Conservation (phyloP, 345 rosid genomes). For the Chamaenerion angustifolium region DNA sequence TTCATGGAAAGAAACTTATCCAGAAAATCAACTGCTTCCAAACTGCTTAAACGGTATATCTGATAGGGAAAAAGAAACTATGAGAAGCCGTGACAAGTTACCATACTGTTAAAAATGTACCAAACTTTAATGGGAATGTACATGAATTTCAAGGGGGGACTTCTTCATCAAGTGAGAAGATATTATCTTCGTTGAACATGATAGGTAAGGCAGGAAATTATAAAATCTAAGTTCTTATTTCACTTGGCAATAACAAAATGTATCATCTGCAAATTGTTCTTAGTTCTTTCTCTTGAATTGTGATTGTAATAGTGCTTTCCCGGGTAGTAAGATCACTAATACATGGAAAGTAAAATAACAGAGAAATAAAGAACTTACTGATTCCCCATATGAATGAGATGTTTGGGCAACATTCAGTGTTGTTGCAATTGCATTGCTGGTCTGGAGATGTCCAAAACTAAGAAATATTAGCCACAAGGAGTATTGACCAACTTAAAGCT, state of each 20-base stretch:
- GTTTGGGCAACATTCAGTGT: conserved; percentile 80
- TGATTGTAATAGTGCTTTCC: not conserved
- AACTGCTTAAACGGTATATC: conserved; percentile 61
- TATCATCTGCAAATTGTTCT: too few species aligned
- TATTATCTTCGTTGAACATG: too few species aligned
- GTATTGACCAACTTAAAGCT: not conserved
- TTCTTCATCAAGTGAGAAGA: too few species aligned
- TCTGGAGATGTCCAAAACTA: conserved; percentile 28
- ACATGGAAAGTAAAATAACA: too few species aligned
- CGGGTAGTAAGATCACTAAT: not conserved
- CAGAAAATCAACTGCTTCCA: conserved; percentile 66
- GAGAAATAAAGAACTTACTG: conserved; percentile 34
- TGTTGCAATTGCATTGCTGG: conserved; percentile 55
- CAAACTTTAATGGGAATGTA: not conserved
- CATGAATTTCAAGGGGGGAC: too few species aligned
- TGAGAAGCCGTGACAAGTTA: not conserved
- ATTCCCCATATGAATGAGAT: conserved; percentile 78
- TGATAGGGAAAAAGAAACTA: conserved; percentile 18
- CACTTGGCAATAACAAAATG: too few species aligned
- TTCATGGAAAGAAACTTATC: conserved; percentile 78
- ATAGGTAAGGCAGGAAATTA: too few species aligned
- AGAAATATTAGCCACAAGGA: not conserved
- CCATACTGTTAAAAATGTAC: not conserved
- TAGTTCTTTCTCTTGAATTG: not conserved
- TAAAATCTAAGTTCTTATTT: too few species aligned